Base-by-base conservation (phyloP, 805 yeast species). In the Nakazawaea pomicola region DNA sequence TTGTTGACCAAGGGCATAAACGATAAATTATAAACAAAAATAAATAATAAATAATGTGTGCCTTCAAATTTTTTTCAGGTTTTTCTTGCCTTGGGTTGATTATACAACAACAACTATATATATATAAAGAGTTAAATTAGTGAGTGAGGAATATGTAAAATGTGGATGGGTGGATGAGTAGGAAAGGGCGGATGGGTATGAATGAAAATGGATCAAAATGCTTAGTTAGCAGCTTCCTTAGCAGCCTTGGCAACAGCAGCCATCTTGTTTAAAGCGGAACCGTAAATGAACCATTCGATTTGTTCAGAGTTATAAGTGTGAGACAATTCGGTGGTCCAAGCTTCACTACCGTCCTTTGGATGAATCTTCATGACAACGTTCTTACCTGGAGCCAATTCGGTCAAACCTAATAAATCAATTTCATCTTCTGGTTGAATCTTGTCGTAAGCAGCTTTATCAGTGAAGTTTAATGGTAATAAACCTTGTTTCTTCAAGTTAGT, bases 401-500 rank as follows among this genome's bases (percentile, higher is more conserved):
- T 72, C 62, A 91, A 77, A 43, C 96, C 98, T 47, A 86, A 56
- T 52, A 93, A 76, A 67, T 88, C 95, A 60, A 91, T 77, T 61
- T 78, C 83, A 72, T 91, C 99, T 52, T 80, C 83, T 65, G 90
- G 87, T 71, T 85, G 75, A 67, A 91, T 90, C 76, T 76, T 85
- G 73, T 91, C 97, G 71, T 93, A 91, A 68, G 83, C 98, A 53
- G 78, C 88, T 58, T 80, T 81, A 60, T 91, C 74, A 63, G 74
- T 81, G 61, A 93, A 91, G 82, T 88, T 91, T 71, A 91, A 83
- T 67, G 99, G 98, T 67, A 91, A 78, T 64, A 91, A 74, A 80
- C 99, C 99, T 76, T 91, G 99, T 75, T 91, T 91, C 90, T 91
- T 91, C 82, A 91, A 82, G 84, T 91, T 91, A 57, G 99, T 91